phyloP scores from a whole-genome alignment of 2,329 filamentous ascomycete genomes.

The Talaromyces sp. region DNA sequence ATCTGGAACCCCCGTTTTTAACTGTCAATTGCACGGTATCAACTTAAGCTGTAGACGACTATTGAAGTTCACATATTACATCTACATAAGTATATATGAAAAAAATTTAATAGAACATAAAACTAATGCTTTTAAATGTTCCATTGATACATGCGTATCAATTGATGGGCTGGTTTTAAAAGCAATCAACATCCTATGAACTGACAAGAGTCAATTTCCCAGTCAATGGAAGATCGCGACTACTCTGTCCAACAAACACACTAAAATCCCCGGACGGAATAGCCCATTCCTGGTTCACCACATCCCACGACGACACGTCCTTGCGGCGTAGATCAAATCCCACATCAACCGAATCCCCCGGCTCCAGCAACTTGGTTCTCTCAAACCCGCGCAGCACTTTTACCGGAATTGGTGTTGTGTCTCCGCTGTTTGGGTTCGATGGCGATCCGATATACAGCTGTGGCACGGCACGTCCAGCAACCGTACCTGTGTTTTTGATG shows the following conservation, averaged over 20 bases:
- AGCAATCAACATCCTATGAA: too few species aligned
- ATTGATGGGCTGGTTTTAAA: too few species aligned
- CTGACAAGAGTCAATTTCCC: constrained; percentile 3
- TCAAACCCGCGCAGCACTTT: constrained; percentile 48
- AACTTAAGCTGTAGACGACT: too few species aligned
- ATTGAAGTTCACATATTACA: too few species aligned
- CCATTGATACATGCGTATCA: too few species aligned
- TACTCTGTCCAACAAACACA: constrained; percentile 22
- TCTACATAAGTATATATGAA: too few species aligned
- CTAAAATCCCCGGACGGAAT: constrained; percentile 18
- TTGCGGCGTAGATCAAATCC: constrained; percentile 40
- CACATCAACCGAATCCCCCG: constrained; percentile 37
- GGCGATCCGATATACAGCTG: constrained; percentile 52
- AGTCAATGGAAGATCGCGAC: constrained; percentile 17
- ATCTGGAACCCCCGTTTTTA: too few species aligned
- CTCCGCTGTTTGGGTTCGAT: constrained; percentile 9
- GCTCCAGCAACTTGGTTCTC: constrained; percentile 38
- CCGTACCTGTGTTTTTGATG: constrained; percentile 47
- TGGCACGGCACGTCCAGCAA: constrained; percentile 45
- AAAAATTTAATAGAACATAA: too few species aligned
- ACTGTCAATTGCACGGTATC: too few species aligned
- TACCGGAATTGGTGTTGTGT: not conserved
- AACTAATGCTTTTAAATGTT: too few species aligned
- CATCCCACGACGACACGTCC: constrained; percentile 34
- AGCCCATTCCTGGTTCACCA: constrained; percentile 27